phyloP scores from a whole-genome alignment of 176 grass and related monocot species.

The Triticum dicoccoides region DNA sequence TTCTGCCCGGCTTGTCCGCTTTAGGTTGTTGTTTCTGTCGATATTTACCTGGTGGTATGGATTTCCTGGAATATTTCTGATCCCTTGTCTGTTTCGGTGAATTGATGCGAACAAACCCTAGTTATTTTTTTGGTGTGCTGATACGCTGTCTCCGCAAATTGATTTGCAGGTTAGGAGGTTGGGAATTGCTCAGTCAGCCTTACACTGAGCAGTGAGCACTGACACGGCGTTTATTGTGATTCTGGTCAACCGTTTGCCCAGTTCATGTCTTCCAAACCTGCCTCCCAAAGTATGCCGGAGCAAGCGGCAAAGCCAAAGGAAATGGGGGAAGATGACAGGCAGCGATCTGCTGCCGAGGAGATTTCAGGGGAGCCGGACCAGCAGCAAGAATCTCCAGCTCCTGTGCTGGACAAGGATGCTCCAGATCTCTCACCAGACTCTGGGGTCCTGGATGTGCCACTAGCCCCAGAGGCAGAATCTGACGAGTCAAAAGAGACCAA shows the following conservation, averaged over 20 bases:
- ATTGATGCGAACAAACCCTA: slow-evolving; percentile 11
- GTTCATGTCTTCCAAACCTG: slow-evolving; percentile 35
- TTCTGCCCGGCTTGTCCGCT: background rate
- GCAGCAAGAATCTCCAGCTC: slow-evolving; percentile 30
- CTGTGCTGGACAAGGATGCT: slow-evolving; percentile 37
- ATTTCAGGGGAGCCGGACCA: slow-evolving; percentile 1
- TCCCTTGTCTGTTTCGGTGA: background rate
- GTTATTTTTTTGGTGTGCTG: slow-evolving; percentile 18
- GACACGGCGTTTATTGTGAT: background rate
- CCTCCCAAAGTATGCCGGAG: slow-evolving; percentile 6
- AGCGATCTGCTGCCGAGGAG: background rate
- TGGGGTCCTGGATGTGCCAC: slow-evolving; percentile 26
- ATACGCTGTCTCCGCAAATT: background rate
- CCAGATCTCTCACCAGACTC: slow-evolving; percentile 25
- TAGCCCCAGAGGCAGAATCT: slow-evolving; percentile 33
- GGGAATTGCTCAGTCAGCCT: background rate
- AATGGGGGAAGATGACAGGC: slow-evolving; percentile 31
- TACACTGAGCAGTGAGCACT: background rate
- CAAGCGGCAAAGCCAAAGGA: slow-evolving; percentile 25
- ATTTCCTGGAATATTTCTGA: slow-evolving; percentile 1
- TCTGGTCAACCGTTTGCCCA: slow-evolving; percentile 10
- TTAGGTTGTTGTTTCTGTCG: background rate
- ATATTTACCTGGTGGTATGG: background rate
- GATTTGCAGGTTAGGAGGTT: slow-evolving; percentile 31
- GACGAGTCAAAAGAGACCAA: slow-evolving; percentile 42